Conservation (phyloP, 2,329 filamentous ascomycete species). For the Xylariaceae sp. region DNA sequence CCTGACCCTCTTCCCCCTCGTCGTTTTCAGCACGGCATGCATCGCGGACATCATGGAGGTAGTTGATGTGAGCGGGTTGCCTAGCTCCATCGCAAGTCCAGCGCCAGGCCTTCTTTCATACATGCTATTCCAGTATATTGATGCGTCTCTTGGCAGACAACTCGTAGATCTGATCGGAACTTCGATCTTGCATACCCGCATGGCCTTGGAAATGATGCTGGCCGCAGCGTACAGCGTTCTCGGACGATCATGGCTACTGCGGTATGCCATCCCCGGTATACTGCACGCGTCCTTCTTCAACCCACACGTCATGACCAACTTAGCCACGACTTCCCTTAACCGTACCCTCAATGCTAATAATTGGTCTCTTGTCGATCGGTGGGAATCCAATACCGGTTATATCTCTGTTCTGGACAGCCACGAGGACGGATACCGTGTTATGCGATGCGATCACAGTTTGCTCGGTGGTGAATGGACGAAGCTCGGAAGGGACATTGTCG, state of each 20-base stretch:
- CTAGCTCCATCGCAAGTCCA: conserved; percentile 56
- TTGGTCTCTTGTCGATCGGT: conserved; percentile 72
- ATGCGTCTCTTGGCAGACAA: conserved; percentile 37
- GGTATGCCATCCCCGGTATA: conserved; percentile 65
- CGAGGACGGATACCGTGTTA: conserved; percentile 65
- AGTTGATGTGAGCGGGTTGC: conserved; percentile 50
- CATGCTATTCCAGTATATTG: conserved; percentile 53
- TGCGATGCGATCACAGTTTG: conserved; percentile 92
- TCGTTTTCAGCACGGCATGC: conserved; percentile 58
- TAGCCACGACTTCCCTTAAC: conserved; percentile 60
- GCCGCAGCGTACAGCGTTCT: conserved; percentile 59
- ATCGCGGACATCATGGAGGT: conserved; percentile 61
- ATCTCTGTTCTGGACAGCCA: conserved; percentile 80
- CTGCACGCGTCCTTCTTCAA: conserved; percentile 68
- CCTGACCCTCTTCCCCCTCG: conserved; percentile 65
- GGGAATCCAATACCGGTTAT: conserved; percentile 86
- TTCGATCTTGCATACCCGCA: conserved; percentile 60
- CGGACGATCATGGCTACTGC: conserved; percentile 62
- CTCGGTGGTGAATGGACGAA: conserved; percentile 86
- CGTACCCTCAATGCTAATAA: conserved; percentile 57
- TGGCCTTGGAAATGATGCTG: conserved; percentile 66
- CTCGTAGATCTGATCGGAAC: conserved; percentile 53
- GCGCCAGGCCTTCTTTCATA: conserved; percentile 62
- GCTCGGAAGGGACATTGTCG: conserved; percentile 49
- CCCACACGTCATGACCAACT: conserved; percentile 61